phyloP scores from a whole-genome alignment of 768 basidiomycete species.

The Boletus insuetus region DNA sequence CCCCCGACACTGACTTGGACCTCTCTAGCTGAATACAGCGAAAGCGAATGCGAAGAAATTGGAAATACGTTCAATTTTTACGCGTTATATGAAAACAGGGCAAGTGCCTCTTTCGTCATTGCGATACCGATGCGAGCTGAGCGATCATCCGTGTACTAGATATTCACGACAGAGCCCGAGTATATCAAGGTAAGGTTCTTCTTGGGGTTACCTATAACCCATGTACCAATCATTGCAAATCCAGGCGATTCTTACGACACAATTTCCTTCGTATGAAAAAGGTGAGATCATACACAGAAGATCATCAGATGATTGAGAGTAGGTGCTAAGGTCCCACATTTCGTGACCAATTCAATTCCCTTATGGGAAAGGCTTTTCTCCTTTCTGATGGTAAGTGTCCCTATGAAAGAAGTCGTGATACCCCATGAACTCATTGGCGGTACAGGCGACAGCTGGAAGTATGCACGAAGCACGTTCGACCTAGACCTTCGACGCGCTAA shows the following conservation, averaged over 20 bases:
- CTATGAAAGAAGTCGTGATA: background rate
- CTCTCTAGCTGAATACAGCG: too few species aligned
- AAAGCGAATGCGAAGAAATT: too few species aligned
- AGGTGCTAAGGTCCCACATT: conserved; percentile 23
- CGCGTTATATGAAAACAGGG: too few species aligned
- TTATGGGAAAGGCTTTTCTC: background rate
- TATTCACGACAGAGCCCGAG: too few species aligned
- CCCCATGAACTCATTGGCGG: background rate
- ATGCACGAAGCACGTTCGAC: background rate
- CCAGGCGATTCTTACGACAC: conserved; percentile 37
- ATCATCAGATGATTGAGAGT: background rate
- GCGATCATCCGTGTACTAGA: too few species aligned
- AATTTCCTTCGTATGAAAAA: conserved; percentile 38
- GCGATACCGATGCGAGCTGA: too few species aligned
- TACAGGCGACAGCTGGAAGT: conserved; percentile 41
- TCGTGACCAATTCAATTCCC: conserved; percentile 14
- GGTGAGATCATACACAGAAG: conserved; percentile 15
- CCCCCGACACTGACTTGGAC: too few species aligned
- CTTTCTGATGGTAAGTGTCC: too few species aligned
- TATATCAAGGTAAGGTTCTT: too few species aligned
- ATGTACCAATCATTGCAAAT: background rate
- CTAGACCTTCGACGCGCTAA: background rate
- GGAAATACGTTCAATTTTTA: too few species aligned
- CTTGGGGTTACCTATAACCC: background rate
- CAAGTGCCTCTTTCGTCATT: too few species aligned